Conservation (phyloP, 2,329 filamentous ascomycete genomes). For the Dichotomopilus funicola region DNA sequence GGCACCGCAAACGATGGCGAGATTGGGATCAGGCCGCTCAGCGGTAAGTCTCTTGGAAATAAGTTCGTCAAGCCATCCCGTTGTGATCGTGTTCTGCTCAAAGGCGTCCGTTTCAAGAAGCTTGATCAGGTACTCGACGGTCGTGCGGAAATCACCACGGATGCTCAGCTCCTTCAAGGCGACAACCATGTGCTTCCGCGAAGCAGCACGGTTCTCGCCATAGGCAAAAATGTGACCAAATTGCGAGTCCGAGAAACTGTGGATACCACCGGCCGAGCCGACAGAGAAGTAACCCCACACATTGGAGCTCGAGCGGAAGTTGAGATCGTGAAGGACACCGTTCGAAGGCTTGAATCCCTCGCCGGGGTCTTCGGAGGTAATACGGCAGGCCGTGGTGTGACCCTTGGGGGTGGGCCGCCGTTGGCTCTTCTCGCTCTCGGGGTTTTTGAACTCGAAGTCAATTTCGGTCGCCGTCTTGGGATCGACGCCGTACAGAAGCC, state of each 20-base stretch:
- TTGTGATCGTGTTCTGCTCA: slow-evolving; percentile 98
- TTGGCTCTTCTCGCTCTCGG: slow-evolving; percentile 76
- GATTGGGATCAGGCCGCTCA: slow-evolving; percentile 85
- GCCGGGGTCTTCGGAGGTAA: slow-evolving; percentile 96
- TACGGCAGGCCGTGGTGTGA: slow-evolving; percentile 96
- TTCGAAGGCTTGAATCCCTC: slow-evolving; percentile 99
- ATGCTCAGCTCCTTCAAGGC: slow-evolving; percentile 98
- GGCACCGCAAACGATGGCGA: slow-evolving; percentile 93
- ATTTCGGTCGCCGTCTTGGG: slow-evolving; percentile 80
- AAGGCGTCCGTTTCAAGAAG: slow-evolving; percentile 96
- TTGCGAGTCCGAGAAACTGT: slow-evolving; percentile 98
- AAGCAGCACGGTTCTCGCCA: slow-evolving; percentile 92
- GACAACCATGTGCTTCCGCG: slow-evolving; percentile 98
- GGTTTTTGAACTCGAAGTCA: slow-evolving; percentile 91
- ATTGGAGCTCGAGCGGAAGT: slow-evolving; percentile 97
- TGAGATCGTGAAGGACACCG: slow-evolving; percentile 97
- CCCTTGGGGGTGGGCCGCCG: slow-evolving; percentile 88
- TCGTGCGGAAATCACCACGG: slow-evolving; percentile 97
- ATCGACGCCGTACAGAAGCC: slow-evolving; percentile 91
- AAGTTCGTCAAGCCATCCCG: slow-evolving; percentile 96
- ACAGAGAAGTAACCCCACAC: slow-evolving; percentile 99
- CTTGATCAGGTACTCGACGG: slow-evolving; percentile 98
- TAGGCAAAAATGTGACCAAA: slow-evolving; percentile 99
- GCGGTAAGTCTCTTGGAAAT: slow-evolving; percentile 97
- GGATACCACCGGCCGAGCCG: slow-evolving; percentile 90